phyloP scores from a whole-genome alignment of 371 early-diverging fungal species.

The Polyrhizophydium stewartii region DNA sequence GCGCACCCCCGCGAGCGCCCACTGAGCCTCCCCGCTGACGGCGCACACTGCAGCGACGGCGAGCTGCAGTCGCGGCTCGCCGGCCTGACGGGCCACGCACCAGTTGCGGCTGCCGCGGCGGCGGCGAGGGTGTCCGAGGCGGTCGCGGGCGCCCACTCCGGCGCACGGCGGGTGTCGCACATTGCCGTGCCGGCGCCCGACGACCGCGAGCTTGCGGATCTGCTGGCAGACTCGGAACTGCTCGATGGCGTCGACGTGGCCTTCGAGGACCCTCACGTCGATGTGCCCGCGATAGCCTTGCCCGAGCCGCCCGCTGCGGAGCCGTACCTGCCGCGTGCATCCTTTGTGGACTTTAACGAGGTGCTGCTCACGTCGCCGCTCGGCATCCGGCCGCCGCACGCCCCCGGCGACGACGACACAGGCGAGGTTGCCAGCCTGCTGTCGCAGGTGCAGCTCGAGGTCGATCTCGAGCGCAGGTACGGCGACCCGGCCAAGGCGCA shows the following conservation, averaged over 20 bases:
- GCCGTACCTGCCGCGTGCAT: not conserved
- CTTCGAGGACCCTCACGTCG: not conserved
- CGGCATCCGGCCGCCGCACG: not conserved
- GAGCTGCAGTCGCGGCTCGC: too few relatives aligned
- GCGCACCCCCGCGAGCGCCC: too few relatives aligned
- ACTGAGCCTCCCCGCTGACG: too few relatives aligned
- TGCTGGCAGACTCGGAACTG: not conserved
- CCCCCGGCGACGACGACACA: not conserved
- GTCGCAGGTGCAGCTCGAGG: conserved; percentile 8
- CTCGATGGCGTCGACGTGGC: not conserved
- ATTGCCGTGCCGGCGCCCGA: not conserved
- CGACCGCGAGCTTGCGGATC: not conserved
- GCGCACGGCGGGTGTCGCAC: too few relatives aligned
- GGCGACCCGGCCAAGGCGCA: not conserved
- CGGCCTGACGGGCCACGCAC: too few relatives aligned
- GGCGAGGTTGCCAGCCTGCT: conserved; percentile 5
- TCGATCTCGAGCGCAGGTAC: conserved; percentile 13
- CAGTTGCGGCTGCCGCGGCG: too few relatives aligned
- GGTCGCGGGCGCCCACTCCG: too few relatives aligned
- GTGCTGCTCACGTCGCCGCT: conserved; percentile 17
- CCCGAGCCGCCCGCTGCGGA: not conserved
- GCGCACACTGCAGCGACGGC: too few relatives aligned
- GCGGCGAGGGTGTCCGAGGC: too few relatives aligned
- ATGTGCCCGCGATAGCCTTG: not conserved
- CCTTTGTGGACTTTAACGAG: conserved; percentile 17